Evolutionary conservation across 768 basidiomycete genomes (phyloP), one percentile per base, ranked within the genome.

Genomic region (Calocera viscosa): DNA sequence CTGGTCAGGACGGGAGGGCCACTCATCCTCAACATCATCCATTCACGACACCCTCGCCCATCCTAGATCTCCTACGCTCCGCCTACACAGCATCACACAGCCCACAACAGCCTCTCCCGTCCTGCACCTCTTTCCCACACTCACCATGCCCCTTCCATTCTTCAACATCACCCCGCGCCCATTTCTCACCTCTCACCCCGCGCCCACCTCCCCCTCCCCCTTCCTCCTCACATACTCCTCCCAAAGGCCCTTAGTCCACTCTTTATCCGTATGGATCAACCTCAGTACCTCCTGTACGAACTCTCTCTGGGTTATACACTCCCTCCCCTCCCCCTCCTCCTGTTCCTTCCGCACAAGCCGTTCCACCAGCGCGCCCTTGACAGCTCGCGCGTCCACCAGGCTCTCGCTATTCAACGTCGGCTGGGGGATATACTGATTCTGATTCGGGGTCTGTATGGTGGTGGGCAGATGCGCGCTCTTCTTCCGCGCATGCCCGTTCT

Each of bases 231-330:
- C 53, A 60, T 60, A 60, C 24, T 26, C 53, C 53, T 60, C 53
- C 53, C 53, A 32, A 26, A 60, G 30, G 14, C 30, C 53, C 53
- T 22, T 60, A 11, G 30, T 32, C 53, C 53, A 60, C 53, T 60
- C 53, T 26, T 19, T 26, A 28, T 60, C 53, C 24, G 53, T 60
- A 60, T 60, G 53, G 24, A 60, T 60, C 14, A 60, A 30, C 53
- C 53, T 60, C 53, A 60, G 22, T 26, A 60, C 53, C 53, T 60
- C 53, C 53, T 60, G 53, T 30, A 60, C 53, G 19, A 60, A 60
- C 30, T 60, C 53, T 26, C 53, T 60, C 53, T 60, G 26, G 53
- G 14, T 28, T 5, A 32, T 16, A 16, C 30, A 28, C 53, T 16
- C 53, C 53, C 22, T 60, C 53, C 26, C 53, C 53, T 26, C 30